These are phyloP conservation scores for Solanum verrucosum DNA, from an alignment of 257 asterid species.

Conservation along the genomic window DNA sequence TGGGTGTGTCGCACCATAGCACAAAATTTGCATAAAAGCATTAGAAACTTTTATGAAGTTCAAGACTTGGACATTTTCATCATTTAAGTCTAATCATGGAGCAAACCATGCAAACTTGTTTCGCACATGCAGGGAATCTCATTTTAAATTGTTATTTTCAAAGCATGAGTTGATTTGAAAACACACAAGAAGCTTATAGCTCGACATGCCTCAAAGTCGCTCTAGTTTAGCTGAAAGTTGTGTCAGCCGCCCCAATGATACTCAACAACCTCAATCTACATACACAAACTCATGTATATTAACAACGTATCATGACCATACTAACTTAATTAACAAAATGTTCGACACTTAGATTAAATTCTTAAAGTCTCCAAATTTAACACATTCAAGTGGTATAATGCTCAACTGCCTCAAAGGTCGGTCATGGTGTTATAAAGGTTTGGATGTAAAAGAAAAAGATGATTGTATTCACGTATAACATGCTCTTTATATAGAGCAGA, in stretches of 20 bases:
- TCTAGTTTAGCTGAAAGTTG: background rate
- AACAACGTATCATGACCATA: background rate
- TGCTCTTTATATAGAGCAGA: background rate
- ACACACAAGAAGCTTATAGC: background rate
- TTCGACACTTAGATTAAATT: background rate
- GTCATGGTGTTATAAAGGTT: background rate
- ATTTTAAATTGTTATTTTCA: background rate
- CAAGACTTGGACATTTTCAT: background rate
- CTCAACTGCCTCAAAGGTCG: background rate
- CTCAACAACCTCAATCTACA: background rate
- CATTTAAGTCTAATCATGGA: background rate
- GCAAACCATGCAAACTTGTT: background rate
- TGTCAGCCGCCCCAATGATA: background rate
- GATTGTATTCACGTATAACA: background rate
- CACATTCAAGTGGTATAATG: background rate
- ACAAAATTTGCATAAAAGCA: background rate
- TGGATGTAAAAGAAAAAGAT: background rate
- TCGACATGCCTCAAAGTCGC: background rate
- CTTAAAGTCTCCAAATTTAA: background rate
- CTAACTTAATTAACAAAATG: background rate
- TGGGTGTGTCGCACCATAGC: background rate
- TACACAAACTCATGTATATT: background rate
- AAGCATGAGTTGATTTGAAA: background rate
- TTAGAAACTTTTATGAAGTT: background rate
- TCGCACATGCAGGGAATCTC: background rate